Conservation (phyloP, 2,329 filamentous ascomycete species). For the Monilinia aucupariae region DNA sequence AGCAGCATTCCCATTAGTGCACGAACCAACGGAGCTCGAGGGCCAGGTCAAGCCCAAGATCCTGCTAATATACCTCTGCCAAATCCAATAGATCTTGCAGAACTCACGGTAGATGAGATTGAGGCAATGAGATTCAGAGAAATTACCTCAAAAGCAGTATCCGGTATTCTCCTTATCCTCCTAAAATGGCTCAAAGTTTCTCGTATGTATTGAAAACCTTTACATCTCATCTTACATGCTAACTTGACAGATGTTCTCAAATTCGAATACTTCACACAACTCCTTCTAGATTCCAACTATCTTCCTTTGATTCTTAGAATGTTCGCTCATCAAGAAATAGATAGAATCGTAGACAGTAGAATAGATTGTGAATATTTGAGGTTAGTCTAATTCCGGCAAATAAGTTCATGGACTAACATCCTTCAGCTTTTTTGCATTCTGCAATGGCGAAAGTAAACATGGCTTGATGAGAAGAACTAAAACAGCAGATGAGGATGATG, state of each 20-base stretch:
- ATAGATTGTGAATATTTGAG: constrained; percentile 77
- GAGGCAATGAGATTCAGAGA: constrained; percentile 78
- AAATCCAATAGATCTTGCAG: constrained; percentile 34
- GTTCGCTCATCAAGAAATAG: constrained; percentile 89
- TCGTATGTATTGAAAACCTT: constrained; percentile 53
- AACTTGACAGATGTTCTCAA: constrained; percentile 70
- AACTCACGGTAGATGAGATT: constrained; percentile 64
- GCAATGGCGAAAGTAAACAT: constrained; percentile 60
- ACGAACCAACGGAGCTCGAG: constrained; percentile 27
- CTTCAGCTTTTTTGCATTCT: constrained; percentile 82
- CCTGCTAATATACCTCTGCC: constrained; percentile 30
- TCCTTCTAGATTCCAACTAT: constrained; percentile 92
- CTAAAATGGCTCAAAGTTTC: constrained; percentile 96
- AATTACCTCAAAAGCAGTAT: constrained; percentile 85
- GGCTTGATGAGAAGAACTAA: constrained; percentile 28
- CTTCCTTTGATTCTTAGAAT: constrained; percentile 87
- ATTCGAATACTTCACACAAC: constrained; percentile 90
- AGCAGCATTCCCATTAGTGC: constrained; percentile 29
- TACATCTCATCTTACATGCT: constrained; percentile 17
- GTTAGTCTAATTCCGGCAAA: constrained; percentile 42
- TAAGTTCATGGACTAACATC: constrained; percentile 18
- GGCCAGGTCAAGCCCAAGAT: constrained; percentile 30
- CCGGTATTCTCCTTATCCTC: constrained; percentile 79
- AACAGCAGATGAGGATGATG: constrained; percentile 61
- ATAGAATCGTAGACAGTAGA: constrained; percentile 79